A percentile compares a stretch with the other conserved stretches of the same genome.
Conservation (phyloP, 345 rosid species). For the Eucalyptus virginea region DNA sequence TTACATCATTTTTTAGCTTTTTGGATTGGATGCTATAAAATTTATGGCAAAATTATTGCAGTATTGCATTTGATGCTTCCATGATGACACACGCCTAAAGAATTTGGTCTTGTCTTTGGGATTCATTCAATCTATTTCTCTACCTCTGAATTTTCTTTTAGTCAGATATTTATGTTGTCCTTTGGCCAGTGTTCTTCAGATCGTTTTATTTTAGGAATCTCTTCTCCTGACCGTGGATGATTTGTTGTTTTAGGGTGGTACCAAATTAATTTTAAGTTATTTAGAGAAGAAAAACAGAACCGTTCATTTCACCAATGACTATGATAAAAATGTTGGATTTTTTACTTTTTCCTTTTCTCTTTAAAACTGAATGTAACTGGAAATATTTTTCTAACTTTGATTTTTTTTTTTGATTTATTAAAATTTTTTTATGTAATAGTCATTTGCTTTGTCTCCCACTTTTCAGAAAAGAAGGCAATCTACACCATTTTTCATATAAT, state of each 20-base stretch:
- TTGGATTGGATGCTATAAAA: not conserved
- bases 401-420: not conserved
- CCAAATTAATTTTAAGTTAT: not conserved
- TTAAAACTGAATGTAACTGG: not conserved
- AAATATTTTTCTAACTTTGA: not conserved
- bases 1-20: not conserved
- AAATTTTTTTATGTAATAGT: not conserved
- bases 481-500: not conserved
- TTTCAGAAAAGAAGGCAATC: not conserved
- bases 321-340: not conserved
- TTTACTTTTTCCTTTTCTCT: not conserved
- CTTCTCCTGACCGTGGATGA: not conserved
- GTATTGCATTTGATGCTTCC: not conserved
- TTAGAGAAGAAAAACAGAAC: not conserved
- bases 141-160: not conserved
- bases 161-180: not conserved
- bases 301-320: not conserved
- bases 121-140: not conserved
- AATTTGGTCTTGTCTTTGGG: not conserved
- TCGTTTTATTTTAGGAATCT: not conserved
- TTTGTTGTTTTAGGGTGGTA: not conserved
- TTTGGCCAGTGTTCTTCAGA: not conserved
- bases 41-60: not conserved
- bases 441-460: not conserved
- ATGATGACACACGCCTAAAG: not conserved